phyloP scores from a whole-genome alignment of 805 yeast species.

The Lachancea kluyveri region DNA sequence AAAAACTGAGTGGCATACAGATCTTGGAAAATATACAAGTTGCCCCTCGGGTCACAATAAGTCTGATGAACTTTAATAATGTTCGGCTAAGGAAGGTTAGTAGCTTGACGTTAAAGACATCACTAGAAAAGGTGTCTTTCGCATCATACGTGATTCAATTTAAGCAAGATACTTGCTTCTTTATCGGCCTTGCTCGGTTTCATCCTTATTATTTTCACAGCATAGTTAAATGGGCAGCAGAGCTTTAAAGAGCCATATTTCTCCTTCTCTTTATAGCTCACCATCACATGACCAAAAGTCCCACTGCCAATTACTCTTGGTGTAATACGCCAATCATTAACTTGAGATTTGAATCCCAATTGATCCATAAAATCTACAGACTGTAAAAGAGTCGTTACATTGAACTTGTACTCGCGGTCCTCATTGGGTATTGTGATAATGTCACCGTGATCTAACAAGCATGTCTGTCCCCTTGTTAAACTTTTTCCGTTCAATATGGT shows the following conservation, averaged over 20 bases:
- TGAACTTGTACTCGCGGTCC: slow-evolving; percentile 16
- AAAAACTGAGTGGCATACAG: too few species aligned
- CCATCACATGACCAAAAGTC: slow-evolving; percentile 49
- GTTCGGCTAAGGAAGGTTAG: slow-evolving; percentile 34
- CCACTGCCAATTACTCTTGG: slow-evolving; percentile 45
- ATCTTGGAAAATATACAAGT: slow-evolving; percentile 43
- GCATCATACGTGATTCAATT: slow-evolving; percentile 36
- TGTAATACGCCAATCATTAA: slow-evolving; percentile 38
- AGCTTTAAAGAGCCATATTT: background rate
- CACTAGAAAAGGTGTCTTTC: background rate
- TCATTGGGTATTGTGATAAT: slow-evolving; percentile 33
- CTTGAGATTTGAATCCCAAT: slow-evolving; percentile 17
- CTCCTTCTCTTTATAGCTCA: slow-evolving; percentile 9
- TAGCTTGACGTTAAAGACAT: slow-evolving; percentile 6
- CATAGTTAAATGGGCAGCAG: slow-evolving; percentile 36
- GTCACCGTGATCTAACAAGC: slow-evolving; percentile 36
- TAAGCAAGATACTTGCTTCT: slow-evolving; percentile 39
- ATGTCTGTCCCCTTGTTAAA: slow-evolving; percentile 29
- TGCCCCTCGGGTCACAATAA: slow-evolving; percentile 16
- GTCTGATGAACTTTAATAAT: slow-evolving; percentile 41
- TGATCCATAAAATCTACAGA: slow-evolving; percentile 16
- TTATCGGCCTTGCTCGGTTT: slow-evolving; percentile 27
- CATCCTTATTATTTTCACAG: slow-evolving; percentile 42
- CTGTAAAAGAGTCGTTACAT: slow-evolving; percentile 5
- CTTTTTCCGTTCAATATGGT: slow-evolving; percentile 36